These are phyloP conservation scores for Neurospora cerealis DNA, from an alignment of 495 filamentous ascomycete genomes.

Conservation along the genomic window DNA sequence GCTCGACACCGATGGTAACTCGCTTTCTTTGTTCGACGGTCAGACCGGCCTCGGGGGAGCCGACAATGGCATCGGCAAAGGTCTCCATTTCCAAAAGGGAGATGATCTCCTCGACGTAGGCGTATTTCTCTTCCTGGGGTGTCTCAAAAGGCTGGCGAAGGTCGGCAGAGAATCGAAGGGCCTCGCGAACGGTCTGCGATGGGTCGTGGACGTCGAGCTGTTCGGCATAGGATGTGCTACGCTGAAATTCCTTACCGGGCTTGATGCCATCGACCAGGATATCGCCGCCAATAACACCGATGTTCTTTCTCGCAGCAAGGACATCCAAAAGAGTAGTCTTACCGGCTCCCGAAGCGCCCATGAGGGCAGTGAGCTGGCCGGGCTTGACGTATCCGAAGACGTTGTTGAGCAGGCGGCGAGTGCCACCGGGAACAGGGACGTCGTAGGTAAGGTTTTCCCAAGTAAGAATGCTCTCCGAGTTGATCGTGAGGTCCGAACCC, in stretches of 20 bases:
- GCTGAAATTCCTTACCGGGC: constrained; percentile 62
- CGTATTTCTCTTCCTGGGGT: constrained; percentile 62
- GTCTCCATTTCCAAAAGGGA: constrained; percentile 71
- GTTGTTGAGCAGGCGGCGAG: constrained; percentile 56
- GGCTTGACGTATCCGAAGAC: constrained; percentile 73
- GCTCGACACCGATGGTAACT: constrained; percentile 82
- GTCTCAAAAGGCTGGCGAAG: constrained; percentile 66
- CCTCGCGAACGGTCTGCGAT: constrained; percentile 72
- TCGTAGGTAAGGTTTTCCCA: constrained; percentile 75
- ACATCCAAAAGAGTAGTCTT: constrained; percentile 81
- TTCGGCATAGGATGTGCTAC: constrained; percentile 72
- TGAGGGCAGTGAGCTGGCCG: constrained; percentile 68
- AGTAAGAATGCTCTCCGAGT: constrained; percentile 61
- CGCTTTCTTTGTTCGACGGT: constrained; percentile 87
- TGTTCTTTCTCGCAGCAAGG: constrained; percentile 64
- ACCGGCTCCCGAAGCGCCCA: constrained; percentile 80
- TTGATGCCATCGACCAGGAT: constrained; percentile 62
- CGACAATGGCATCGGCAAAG: constrained; percentile 79
- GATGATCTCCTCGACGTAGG: constrained; percentile 77
- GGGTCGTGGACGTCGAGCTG: constrained; percentile 76
- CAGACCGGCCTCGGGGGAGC: constrained; percentile 63
- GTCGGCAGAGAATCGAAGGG: constrained; percentile 73
- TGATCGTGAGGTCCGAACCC: constrained; percentile 50
- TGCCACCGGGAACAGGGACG: constrained; percentile 59
- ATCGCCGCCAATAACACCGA: constrained; percentile 66